Base-by-base conservation (phyloP, 1,284 basidiomycete species). In the Cystobasidium slooffiae region DNA sequence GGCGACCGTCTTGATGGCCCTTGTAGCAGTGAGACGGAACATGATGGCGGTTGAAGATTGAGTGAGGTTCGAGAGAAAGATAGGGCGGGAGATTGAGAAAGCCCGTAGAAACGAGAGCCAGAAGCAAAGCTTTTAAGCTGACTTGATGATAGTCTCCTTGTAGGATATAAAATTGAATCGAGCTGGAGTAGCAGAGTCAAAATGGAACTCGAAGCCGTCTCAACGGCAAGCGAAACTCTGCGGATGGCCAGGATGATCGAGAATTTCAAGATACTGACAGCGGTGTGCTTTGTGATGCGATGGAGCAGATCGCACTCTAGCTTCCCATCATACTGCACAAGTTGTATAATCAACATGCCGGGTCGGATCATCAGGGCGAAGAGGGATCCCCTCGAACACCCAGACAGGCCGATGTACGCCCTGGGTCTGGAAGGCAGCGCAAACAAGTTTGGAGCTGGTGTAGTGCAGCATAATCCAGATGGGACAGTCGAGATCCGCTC, bases 401-500 rank as follows among this genome's bases (percentile, higher is more conserved):
- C 62, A n/a, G 10, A 31, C 16, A 46, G 20, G 44, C 53, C 70
- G 14, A 41, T 65, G 37, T 73, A 69, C 43, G 84, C 83, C 53
- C 87, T 97, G 43, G 94, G 94, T 12, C 88, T 97, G 53, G 94
- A 97, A 83, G 94, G 94, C 20, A 94, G 92, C 24, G 97, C 97
- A 49, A 99, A 99, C 85, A 99, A 99, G 84, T 87, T 99, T 46
- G 97, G 97, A n/a, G 92, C 91, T 22, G 97, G 97, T 5, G 86
- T 99, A 62, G 93, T 99, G 82, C 88, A 89, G 75, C 96, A 99
- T 81, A 86, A 86, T 22, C 84, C 78, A 22, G 87, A 91, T 80
- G 91, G 62, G 12, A 61, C 39, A 47, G 83, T 84, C 12, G 81
- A 83, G 31, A 82, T 84, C 66, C 80, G 84, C 16, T 82, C 81